Evolutionary conservation across 805 yeast genomes (phyloP), one percentile per base, ranked within the genome.

Genomic region (Metschnikowia dekortorum): DNA sequence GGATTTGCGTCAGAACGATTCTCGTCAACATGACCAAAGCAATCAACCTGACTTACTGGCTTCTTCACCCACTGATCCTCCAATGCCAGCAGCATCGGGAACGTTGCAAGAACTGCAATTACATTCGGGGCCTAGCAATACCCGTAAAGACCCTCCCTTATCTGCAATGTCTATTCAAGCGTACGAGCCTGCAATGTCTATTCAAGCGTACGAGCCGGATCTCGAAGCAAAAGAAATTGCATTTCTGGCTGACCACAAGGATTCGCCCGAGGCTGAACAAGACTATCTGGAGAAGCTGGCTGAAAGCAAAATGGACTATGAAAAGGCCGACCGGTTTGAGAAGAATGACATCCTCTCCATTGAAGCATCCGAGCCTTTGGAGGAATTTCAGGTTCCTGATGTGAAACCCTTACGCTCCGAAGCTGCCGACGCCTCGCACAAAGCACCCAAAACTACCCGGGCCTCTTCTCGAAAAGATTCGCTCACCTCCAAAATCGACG

Each of bases 401-500:
- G 11, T 42, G 10, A 16, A 30, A 30, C 4, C 3, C 32, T 8
- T 10, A 30, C 8, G 7, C 10, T 8, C 32, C 32, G 32, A 30
- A 5, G 10, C 6, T 4, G 18, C 31, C 42, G 6, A 36, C 9
- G 9, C 39, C 14, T 13, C 8, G 4, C 13, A 6, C 13, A 8
- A 16, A 33, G 36, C 14, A 14, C 38, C 22, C 14, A 35, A 35
- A 35, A 6, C 33, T 14, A 41, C 28, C n/a, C 44, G 55, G n/a
- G 47, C 54, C 5, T 33, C 38, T 6, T 42, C 40, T 3, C 36
- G 57, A 48, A 58, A 52, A 30, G 51, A 53, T 33, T 58, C 61
- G 4, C 44, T 57, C 3, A 50, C 54, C 2, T 45, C 49, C 32
- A 46, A 56, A 50, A 57, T 65, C 5, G 61, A 66, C 47, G 69